These are phyloP conservation scores for Colletotrichum simmondsii DNA, from an alignment of 2,329 filamentous ascomycete species.

Conservation along the genomic window DNA sequence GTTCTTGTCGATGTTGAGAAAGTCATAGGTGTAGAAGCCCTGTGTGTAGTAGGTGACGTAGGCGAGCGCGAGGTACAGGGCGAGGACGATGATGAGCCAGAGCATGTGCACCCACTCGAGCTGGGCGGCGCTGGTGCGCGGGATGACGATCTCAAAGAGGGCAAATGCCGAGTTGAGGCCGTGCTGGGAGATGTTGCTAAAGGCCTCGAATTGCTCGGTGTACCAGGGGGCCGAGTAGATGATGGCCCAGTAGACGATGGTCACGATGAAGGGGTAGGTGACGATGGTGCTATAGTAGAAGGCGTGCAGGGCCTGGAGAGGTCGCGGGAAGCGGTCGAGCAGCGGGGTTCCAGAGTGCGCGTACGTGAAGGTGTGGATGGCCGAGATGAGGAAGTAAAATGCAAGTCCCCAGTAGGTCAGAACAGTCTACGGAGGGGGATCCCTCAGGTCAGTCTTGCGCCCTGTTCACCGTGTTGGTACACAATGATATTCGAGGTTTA, in stretches of 20 bases:
- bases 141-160: constrained; percentile 78
- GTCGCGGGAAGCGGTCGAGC: constrained; percentile 68
- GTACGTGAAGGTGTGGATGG: constrained; percentile 77
- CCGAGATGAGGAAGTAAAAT: constrained; percentile 79
- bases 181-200: constrained; percentile 79
- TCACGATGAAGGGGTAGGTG: constrained; percentile 75
- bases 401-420: constrained; percentile 85
- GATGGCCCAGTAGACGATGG: constrained; percentile 76
- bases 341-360: constrained; percentile 63
- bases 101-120: constrained; percentile 71
- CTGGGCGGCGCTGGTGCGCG: constrained; percentile 69
- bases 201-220: constrained; percentile 58
- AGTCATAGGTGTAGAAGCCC: constrained; percentile 81
- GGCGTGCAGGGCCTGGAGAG: constrained; percentile 72
- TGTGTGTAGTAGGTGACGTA: constrained; percentile 78
- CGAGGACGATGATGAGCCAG: constrained; percentile 76
- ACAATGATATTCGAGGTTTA: not conserved
- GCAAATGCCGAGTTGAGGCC: constrained; percentile 79
- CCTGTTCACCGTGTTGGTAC: not conserved
- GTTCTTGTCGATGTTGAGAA: constrained; percentile 71
- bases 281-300: constrained; percentile 72
- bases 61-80: constrained; percentile 77
- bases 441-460: not conserved
- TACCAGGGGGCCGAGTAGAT: constrained; percentile 63
- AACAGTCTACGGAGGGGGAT: constrained; percentile 58